phyloP scores from a whole-genome alignment of 495 filamentous ascomycete species.

The Aspergillus nidulans region DNA sequence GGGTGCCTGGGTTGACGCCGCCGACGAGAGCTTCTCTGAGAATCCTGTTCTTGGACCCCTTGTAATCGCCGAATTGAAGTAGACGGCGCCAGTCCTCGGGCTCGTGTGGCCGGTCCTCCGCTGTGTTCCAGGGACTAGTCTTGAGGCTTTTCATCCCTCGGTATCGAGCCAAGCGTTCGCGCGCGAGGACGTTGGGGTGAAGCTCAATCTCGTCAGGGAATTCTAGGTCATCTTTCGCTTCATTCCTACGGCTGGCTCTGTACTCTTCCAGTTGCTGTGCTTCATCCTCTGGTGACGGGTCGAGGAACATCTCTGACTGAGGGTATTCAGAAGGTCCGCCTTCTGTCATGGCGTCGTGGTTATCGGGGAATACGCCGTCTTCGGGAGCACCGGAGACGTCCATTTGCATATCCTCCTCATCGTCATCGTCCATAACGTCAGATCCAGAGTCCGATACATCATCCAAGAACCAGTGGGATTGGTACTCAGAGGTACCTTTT shows the following conservation, averaged over 20 bases:
- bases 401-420: constrained; percentile 47
- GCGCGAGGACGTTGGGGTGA: constrained; percentile 77
- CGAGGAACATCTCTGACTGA: constrained; percentile 85
- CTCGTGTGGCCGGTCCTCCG: constrained; percentile 77
- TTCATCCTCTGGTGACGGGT: constrained; percentile 84
- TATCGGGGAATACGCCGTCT: constrained; percentile 74
- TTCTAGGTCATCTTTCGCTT: constrained; percentile 83
- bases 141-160: constrained; percentile 85
- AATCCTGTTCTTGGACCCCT: constrained; percentile 66
- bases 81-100: constrained; percentile 86
- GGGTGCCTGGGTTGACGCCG: constrained; percentile 75
- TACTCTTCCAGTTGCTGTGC: constrained; percentile 73
- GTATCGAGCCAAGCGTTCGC: constrained; percentile 81
- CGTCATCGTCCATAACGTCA: constrained; percentile 60
- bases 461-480: constrained; percentile 87
- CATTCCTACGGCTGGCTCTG: constrained; percentile 65
- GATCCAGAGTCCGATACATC: constrained; percentile 85
- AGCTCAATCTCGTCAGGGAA: constrained; percentile 98
- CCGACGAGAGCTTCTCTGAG: constrained; percentile 78
- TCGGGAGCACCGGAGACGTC: constrained; percentile 56
- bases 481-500: constrained; percentile 87
- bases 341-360: constrained; percentile 67
- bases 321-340: constrained; percentile 78
- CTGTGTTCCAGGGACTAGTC: constrained; percentile 80
- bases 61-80: constrained; percentile 79